A percentile compares a stretch with the other conserved stretches of the same genome.
These are phyloP conservation scores for Pseudogymnoascus sp. DNA, from an alignment of 2,329 filamentous ascomycete species.

Conservation along the genomic window DNA sequence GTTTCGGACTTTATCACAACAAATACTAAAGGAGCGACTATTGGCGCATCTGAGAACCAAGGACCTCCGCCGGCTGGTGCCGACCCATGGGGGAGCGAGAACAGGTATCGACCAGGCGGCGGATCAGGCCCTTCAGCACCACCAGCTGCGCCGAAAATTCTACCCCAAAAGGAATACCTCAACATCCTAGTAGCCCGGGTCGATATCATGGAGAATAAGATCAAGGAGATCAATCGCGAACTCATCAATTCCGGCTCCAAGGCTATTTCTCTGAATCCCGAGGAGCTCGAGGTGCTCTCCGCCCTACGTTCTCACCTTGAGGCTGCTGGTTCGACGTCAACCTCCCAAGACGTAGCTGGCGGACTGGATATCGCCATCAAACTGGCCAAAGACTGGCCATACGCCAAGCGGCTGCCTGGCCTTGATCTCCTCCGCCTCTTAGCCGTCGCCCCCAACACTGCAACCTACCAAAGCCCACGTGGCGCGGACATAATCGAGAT, in stretches of 20 bases:
- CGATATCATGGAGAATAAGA: conserved; percentile 65
- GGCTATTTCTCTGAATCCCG: conserved; percentile 63
- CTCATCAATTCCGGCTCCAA: conserved; percentile 65
- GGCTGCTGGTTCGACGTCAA: conserved; percentile 30
- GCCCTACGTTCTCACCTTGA: conserved; percentile 58
- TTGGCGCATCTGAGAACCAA: conserved; percentile 52
- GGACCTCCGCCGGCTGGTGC: conserved; percentile 38
- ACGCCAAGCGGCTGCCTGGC: conserved; percentile 69
- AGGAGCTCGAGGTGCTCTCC: conserved; percentile 57
- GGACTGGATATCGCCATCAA: conserved; percentile 60
- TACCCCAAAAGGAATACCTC: conserved; percentile 75
- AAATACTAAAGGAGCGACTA: conserved; percentile 78
- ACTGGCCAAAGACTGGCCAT: conserved; percentile 71
- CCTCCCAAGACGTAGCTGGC: conserved; percentile 39
- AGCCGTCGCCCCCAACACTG: conserved; percentile 59
- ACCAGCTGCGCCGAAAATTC: conserved; percentile 44
- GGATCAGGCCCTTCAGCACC: conserved; percentile 32
- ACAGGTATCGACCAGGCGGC: conserved; percentile 69
- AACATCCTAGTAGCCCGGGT: conserved; percentile 68
- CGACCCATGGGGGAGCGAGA: conserved; percentile 72
- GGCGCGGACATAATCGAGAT: conserved; percentile 50
- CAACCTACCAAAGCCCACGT: conserved; percentile 46
- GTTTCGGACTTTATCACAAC: conserved; percentile 87
- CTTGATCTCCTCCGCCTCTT: conserved; percentile 84
- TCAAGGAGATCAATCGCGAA: conserved; percentile 64